Evolutionary conservation across 106 monocot species (phyloP), one percentile per base, ranked within the genome.

Genomic region (Allium cepa): DNA sequence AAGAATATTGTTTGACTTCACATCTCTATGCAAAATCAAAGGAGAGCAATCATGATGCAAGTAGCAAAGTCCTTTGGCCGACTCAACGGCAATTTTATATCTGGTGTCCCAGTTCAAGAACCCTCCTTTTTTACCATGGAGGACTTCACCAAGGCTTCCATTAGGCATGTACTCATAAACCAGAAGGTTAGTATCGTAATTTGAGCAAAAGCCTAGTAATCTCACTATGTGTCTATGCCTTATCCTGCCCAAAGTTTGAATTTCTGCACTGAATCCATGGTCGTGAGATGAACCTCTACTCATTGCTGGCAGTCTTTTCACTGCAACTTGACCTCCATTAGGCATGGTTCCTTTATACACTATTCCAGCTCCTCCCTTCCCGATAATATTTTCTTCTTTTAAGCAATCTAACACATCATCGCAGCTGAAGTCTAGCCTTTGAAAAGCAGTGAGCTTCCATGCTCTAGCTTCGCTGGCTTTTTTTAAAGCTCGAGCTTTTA

Each of bases 131-230:
- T 87, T 87, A 0, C 87, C 87, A 62, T 87, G 87, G 8, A 87
- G 77, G 26, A 87, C 71, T 62, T 87, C 87, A 1, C 87, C 87
- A 13, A 87, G 80, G 66, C 87, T 87, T 10, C 87, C 87, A 70
- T 83, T 87, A 9, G 87, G 87, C 87, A 87, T 87, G 55, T 77
- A 87, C 69, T 87, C 87, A 22, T 83, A 87, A 8, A 87, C 80
- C 59, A 87, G 48, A 17, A 87, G 80, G 16, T 87, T 87, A 11
- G 87, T 87, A 28, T 87, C 83, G 17, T 80, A 74, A 64, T 87
- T 87, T 10, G 83, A 83, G 53, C 87, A 87, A 50, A 87, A 87
- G 12, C 87, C 87, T 0, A 87, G 71, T 12, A 87, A 53, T 3
- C 87, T 62, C 51, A 87, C 87, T 28, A 87, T 87, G 77, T 87